Evolutionary conservation across 1,284 basidiomycete species (phyloP), one percentile per base, ranked within the genome.

Genomic region (Caloboletus firmus): DNA sequence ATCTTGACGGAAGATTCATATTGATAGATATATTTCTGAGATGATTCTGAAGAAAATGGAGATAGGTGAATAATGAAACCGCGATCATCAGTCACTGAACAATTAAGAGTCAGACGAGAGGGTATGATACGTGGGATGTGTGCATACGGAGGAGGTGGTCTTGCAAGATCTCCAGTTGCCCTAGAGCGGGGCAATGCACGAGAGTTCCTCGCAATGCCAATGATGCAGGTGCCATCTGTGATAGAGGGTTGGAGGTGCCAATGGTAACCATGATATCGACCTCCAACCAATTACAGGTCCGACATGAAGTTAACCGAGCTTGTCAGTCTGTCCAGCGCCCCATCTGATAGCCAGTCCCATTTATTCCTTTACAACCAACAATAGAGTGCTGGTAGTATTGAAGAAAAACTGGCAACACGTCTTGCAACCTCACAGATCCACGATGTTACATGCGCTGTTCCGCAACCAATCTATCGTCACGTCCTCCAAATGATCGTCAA

Each of bases 401-500:
- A 45, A 32, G 8, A 24, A n/a, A 41, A 44, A 36, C 12, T 5
- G 17, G 35, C 43, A 40, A 56, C 20, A 36, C 31, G n/a, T 32
- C 28, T 17, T 15, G 18, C 39, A 17, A 18, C 36, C 34, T 66
- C 47, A 71, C 22, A 45, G 44, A 37, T 58, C 61, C 35, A 48
- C 44, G 24, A 70, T 63, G 53, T 78, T 66, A 70, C 80, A 82
- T 47, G 73, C 72, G 41, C 62, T 68, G 60, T 85, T 85, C 51
- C 77, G 75, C 59, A 86, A 62, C 84, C 84, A 86, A 64, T 87
- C 81, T 61, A 87, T 82, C 17, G 77, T 79, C 44, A 84, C 82
- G 68, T 89, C 83, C 66, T 89, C 88, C 47, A 91, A 66, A 71
- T 91, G 86, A 59, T 89, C 88, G 57, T 91, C 89, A 58, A 89